Evolutionary conservation across 2,329 filamentous ascomycete species (phyloP).

Genomic region (Aulographum hederae): DNA sequence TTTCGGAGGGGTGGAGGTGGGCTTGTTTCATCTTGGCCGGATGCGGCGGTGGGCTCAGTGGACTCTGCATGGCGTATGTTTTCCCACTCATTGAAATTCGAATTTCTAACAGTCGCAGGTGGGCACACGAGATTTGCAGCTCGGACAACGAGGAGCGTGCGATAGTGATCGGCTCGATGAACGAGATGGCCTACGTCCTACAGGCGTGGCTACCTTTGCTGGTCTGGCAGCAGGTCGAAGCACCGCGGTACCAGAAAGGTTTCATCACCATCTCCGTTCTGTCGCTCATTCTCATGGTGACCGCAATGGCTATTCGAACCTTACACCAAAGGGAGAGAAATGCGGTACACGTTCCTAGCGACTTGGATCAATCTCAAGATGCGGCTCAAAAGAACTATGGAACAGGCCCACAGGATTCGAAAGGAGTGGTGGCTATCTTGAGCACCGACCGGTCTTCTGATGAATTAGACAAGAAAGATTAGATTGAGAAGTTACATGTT

Average conservation of each 20-base stretch:
- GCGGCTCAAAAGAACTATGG: too few relatives aligned
- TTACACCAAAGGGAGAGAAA: too few relatives aligned
- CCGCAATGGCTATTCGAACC: constrained; percentile 30
- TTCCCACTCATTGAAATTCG: constrained; percentile 1
- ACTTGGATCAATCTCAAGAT: too few relatives aligned
- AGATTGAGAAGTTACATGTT: too few relatives aligned
- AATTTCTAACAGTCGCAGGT: constrained; percentile 13
- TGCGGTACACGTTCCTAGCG: too few relatives aligned
- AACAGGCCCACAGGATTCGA: too few relatives aligned
- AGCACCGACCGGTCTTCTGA: too few relatives aligned
- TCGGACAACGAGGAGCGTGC: constrained; percentile 46
- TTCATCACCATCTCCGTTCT: constrained; percentile 37
- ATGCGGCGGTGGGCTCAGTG: constrained; percentile 26
- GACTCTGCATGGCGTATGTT: constrained; percentile 30
- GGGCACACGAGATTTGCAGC: constrained; percentile 36
- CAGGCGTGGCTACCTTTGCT: constrained; percentile 52
- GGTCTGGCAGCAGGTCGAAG: constrained; percentile 47
- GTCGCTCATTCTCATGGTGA: constrained; percentile 30
- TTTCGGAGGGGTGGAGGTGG: constrained; percentile 38
- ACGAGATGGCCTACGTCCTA: constrained; percentile 50
- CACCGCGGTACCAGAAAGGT: constrained; percentile 41
- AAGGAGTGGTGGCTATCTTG: too few relatives aligned
- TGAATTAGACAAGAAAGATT: too few relatives aligned
- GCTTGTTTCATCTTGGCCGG: constrained; percentile 39
- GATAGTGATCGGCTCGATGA: constrained; percentile 47